Evolutionary conservation across 306 rosid genomes (phyloP), one percentile per base, ranked within the genome.

Genomic region (Medicago ruthenica): DNA sequence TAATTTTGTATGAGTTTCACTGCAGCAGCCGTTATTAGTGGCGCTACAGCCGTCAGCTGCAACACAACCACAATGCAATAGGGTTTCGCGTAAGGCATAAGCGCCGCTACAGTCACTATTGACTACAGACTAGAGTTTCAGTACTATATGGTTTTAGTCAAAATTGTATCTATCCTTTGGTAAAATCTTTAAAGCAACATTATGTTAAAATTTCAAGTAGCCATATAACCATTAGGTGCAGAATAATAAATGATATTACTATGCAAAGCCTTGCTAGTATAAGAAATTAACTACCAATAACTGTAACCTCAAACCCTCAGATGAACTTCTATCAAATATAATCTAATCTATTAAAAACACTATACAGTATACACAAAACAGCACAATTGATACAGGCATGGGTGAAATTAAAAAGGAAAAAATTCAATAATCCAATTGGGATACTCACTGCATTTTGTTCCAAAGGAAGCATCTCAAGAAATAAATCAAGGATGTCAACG

Each of bases 371-470:
- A 39, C 31, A 60, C 15, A 41, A 70, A 62, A 50, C 50, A 64
- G 6, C 11, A n/a, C 17, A 31, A n/a, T 17, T 61, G 79, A 63
- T 22, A 67, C n/a, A 69, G 27, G 20, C 66, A 57, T 18, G 47
- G 6, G 2, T 16, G 42, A 67, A 37, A 0, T 34, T 24, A 18
- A 51, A 73, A 42, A 41, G 1, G 10, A 1, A 64, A 18, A 44
- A 6, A 67, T 54, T 20, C 36, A 80, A 55, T 27, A 27, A 27
- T 27, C 36, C 64, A 73, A 70, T 67, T 36, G 50, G 42, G 59
- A 82, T 17, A 86, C 93, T 86, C 74, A 91, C 98, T 83, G 87
- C 92, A 88, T 85, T 87, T 67, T 88, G 91, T 47, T 93, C 98
- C 67, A 78, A 48, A 39, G 91, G 91, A 84, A 93, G 89, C 81